Base-by-base conservation (phyloP, 176 grass and related monocot genomes). In the Puccinellia tenuiflora region DNA sequence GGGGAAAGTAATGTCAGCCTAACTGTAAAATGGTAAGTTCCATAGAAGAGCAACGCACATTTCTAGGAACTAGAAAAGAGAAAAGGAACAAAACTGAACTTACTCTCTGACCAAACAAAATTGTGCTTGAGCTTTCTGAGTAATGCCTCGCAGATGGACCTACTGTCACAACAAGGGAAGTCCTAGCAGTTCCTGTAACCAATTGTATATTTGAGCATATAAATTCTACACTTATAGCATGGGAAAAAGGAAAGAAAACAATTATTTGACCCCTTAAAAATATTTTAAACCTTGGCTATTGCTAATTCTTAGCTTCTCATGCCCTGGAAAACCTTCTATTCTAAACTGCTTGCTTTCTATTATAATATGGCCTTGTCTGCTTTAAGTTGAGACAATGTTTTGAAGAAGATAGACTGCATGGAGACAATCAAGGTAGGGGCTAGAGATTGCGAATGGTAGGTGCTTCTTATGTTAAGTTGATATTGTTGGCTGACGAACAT, bases 61-160 rank as follows among this genome's bases (percentile, higher is more conserved):
- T 40, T 57, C 38, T 85, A 83, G 53, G 78, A 45, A 79, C 66
- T 75, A 76, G 48, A 80, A 52, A 68, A 24, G 61, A 68, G 14
- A 79, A 62, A 80, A 75, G 37, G 11, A 68, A 21, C 7, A 68
- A 80, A 63, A 65, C 21, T 68, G 17, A 81, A 89, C 92, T 90
- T 88, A 98, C 96, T 80, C 96, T 89, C 80, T 98, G 92, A 25
- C 96, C 92, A 26, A 98, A 98, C 96, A 95, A 81, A 62, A 98
- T 81, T 30, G 96, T 98, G 60, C 96, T 95, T 62, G 96, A 91
- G 72, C 92, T 98, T 98, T 98, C 96, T 76, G 96, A 95, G 85
- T 95, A 95, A 80, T 98, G 89, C 20, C 76, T 70, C 82, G 77
- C 55, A 39, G 96, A 98, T 85, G 96, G 96, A 77, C 96, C 96